These are phyloP conservation scores for Diutina pseudorugosa DNA, from an alignment of 1,139 yeast genomes.

Conservation along the genomic window DNA sequence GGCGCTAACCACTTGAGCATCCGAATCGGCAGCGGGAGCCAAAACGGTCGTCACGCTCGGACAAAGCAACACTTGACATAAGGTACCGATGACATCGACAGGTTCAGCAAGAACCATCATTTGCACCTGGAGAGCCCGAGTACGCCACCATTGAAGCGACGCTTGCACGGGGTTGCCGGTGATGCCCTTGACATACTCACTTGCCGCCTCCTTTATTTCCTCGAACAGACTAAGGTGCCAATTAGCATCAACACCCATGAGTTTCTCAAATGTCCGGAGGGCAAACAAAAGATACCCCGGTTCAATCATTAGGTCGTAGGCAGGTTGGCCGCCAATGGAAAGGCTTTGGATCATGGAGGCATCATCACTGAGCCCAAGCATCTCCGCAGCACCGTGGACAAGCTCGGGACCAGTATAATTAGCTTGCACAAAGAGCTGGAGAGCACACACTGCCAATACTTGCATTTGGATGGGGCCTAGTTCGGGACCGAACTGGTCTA, in stretches of 20 bases:
- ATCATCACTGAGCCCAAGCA: slow-evolving; percentile 16
- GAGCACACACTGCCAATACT: slow-evolving; percentile 38
- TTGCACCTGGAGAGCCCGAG: slow-evolving; percentile 53
- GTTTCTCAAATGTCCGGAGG: slow-evolving; percentile 36
- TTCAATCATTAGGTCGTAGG: slow-evolving; percentile 46
- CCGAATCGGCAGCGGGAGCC: slow-evolving; percentile 16
- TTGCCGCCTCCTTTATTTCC: slow-evolving; percentile 12
- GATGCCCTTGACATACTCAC: slow-evolving; percentile 7
- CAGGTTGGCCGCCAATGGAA: slow-evolving; percentile 46
- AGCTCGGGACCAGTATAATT: slow-evolving; percentile 79
- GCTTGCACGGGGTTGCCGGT: slow-evolving; percentile 23
- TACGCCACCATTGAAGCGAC: slow-evolving; percentile 59
- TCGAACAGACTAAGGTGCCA: slow-evolving; percentile 14
- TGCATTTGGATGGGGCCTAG: slow-evolving; percentile 11
- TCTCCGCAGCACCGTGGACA: slow-evolving; percentile 15
- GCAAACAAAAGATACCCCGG: slow-evolving; percentile 42
- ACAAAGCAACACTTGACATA: slow-evolving; percentile 27
- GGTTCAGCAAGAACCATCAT: slow-evolving; percentile 49
- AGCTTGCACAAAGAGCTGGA: slow-evolving; percentile 61
- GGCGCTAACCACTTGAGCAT: slow-evolving; percentile 18
- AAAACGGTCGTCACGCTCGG: slow-evolving; percentile 19
- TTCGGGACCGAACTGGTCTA: background rate
- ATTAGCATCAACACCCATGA: slow-evolving; percentile 21
- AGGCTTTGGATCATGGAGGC: slow-evolving; percentile 21
- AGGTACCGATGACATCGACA: slow-evolving; percentile 30